Evolutionary conservation across 768 basidiomycete genomes (phyloP).

Genomic region (Saitozyma sp.): DNA sequence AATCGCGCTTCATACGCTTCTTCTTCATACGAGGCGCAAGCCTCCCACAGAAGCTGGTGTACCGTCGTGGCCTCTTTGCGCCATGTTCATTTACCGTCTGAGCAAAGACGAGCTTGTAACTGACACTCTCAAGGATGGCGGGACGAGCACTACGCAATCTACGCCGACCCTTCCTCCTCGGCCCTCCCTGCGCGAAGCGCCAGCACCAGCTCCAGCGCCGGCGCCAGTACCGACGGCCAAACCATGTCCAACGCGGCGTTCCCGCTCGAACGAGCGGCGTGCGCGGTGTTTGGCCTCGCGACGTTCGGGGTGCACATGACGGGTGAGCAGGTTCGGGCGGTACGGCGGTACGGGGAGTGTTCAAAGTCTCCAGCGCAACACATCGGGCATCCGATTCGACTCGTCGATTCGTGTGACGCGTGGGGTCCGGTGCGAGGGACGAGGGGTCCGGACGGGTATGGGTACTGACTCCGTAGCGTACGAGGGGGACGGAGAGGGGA

Average conservation of each 20-base stretch:
- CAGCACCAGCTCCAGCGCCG: no score
- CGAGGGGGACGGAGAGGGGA: slow-evolving; percentile 49
- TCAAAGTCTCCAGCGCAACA: no score
- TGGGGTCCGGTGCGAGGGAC: no score
- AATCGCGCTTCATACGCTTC: background rate
- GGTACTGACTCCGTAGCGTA: slow-evolving; percentile 31
- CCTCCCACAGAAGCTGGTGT: no score
- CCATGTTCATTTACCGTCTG: no score
- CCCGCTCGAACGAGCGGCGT: slow-evolving; percentile 84
- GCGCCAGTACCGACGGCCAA: no score
- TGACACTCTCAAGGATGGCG: slow-evolving; percentile 65
- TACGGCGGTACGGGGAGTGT: background rate
- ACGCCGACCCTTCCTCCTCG: slow-evolving; percentile 42
- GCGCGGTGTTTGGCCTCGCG: slow-evolving; percentile 80
- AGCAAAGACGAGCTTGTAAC: no score
- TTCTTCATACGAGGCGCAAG: no score
- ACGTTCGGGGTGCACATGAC: slow-evolving; percentile 94
- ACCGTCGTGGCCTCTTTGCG: no score
- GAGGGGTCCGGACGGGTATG: background rate
- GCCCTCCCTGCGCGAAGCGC: slow-evolving; percentile 5
- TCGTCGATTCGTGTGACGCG: no score
- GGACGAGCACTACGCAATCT: slow-evolving; percentile 70
- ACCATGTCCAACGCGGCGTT: slow-evolving; percentile 59
- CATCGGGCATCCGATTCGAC: no score
- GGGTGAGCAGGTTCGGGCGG: slow-evolving; percentile 35